Conservation (phyloP, 139 green algal genomes). For the Tetraselmis chui region DNA sequence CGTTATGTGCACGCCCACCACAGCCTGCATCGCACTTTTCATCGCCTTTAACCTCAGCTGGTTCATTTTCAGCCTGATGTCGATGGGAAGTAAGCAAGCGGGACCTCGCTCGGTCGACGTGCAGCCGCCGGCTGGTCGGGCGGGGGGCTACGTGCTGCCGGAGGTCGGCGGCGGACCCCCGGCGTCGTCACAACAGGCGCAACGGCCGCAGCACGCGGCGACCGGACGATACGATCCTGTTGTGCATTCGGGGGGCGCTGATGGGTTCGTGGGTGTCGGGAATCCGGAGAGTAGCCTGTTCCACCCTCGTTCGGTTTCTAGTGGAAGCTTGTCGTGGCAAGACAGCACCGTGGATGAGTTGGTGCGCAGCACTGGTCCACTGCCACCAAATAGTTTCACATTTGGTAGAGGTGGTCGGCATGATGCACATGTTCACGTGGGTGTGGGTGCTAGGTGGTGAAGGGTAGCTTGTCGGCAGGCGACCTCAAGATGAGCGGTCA, state of each 20-base stretch:
- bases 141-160: no score
- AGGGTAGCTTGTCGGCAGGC: not conserved
- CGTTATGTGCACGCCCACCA: not conserved
- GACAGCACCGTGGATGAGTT: not conserved
- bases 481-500: not conserved
- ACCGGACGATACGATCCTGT: not conserved
- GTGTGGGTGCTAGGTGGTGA: no score
- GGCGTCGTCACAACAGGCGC: not conserved
- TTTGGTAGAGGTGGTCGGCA: not conserved
- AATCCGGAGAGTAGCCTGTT: not conserved
- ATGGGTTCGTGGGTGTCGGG: not conserved
- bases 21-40: not conserved
- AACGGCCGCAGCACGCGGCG: not conserved
- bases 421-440: not conserved
- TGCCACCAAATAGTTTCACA: not conserved
- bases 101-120: not conserved
- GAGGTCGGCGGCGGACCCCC: no score
- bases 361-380: no score
- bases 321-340: not conserved
- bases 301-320: no score
- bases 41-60: not conserved
- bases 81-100: not conserved
- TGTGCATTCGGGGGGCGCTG: not conserved
- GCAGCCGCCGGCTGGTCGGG: not conserved
- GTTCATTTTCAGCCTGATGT: not conserved